Evolutionary conservation across 2,329 filamentous ascomycete species (phyloP).

Genomic region (Arthrobotrys musiformis): DNA sequence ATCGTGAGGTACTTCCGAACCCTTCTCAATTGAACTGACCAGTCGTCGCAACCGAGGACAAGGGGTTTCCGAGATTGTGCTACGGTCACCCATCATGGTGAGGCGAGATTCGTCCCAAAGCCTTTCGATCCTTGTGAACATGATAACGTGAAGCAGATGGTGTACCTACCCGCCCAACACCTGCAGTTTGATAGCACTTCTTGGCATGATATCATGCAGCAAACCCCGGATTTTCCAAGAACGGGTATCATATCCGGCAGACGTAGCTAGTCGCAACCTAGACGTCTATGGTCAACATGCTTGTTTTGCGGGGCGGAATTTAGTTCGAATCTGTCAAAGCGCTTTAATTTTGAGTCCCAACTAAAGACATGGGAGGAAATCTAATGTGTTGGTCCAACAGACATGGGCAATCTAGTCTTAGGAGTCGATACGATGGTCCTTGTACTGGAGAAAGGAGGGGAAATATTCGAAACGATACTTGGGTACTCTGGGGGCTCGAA

Average conservation of each 20-base stretch:
- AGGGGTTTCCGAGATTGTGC: not conserved
- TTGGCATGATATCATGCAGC: constrained; percentile 56
- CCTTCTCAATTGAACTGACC: not conserved
- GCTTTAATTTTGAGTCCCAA: no score
- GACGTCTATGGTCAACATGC: not conserved
- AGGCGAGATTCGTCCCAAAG: not conserved
- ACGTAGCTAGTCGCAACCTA: not conserved
- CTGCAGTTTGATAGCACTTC: constrained; percentile 15
- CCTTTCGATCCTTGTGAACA: constrained; percentile 26
- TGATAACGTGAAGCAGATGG: constrained; percentile 29
- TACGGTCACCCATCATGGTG: not conserved
- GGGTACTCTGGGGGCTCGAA: not conserved
- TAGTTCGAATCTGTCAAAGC: not conserved
- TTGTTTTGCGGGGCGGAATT: not conserved
- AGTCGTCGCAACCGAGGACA: not conserved
- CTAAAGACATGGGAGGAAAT: not conserved
- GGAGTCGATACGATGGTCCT: constrained; percentile 1
- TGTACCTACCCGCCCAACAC: constrained; percentile 15
- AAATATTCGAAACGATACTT: not conserved
- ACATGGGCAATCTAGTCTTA: constrained; percentile 20
- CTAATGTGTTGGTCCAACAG: not conserved
- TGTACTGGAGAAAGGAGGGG: constrained; percentile 3
- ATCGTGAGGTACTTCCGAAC: not conserved
- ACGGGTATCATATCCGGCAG: constrained; percentile 47
- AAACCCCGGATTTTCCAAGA: constrained; percentile 55